phyloP scores from a whole-genome alignment of 2,329 filamentous ascomycete species.

The Fusarium liriodendri region DNA sequence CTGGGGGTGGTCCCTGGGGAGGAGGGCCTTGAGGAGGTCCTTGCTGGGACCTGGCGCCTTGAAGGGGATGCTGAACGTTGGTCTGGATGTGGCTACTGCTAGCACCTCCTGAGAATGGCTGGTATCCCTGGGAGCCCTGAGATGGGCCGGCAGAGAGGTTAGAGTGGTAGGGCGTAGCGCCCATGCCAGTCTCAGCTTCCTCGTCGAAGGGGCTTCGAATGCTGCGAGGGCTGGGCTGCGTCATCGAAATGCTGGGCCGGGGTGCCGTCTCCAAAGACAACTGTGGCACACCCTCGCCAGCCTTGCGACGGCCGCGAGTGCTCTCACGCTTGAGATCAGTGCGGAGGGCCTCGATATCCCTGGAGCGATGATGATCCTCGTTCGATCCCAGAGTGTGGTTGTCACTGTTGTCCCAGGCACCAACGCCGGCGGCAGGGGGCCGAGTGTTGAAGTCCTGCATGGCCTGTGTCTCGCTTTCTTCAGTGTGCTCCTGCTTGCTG shows the following conservation, averaged over 20 bases:
- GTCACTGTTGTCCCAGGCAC: conserved; percentile 41
- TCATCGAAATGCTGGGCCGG: conserved; percentile 38
- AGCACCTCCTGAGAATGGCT: conserved; percentile 28
- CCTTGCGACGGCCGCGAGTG: conserved; percentile 61
- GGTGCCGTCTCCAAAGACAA: conserved; percentile 44
- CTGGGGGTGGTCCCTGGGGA: conserved; percentile 44
- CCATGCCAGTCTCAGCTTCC: conserved; percentile 54
- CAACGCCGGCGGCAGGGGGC: conserved; percentile 41
- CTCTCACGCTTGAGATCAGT: conserved; percentile 56
- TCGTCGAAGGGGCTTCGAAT: conserved; percentile 55
- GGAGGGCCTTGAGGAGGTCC: conserved; percentile 28
- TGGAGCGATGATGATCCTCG: conserved; percentile 51
- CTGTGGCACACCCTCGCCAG: conserved; percentile 58
- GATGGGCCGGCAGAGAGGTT: conserved; percentile 40
- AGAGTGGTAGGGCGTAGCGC: conserved; percentile 46
- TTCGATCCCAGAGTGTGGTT: conserved; percentile 38
- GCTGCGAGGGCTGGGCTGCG: conserved; percentile 46
- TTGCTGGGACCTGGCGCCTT: conserved; percentile 25
- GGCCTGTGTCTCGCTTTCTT: conserved; percentile 57
- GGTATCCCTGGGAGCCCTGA: conserved; percentile 37
- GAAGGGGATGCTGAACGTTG: conserved; percentile 37
- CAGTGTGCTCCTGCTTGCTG: conserved; percentile 42
- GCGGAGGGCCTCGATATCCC: conserved; percentile 53
- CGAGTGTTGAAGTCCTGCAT: conserved; percentile 58
- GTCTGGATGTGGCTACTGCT: conserved; percentile 24